phyloP scores from a whole-genome alignment of 1,284 basidiomycete species.

The Phylloporus sp. region DNA sequence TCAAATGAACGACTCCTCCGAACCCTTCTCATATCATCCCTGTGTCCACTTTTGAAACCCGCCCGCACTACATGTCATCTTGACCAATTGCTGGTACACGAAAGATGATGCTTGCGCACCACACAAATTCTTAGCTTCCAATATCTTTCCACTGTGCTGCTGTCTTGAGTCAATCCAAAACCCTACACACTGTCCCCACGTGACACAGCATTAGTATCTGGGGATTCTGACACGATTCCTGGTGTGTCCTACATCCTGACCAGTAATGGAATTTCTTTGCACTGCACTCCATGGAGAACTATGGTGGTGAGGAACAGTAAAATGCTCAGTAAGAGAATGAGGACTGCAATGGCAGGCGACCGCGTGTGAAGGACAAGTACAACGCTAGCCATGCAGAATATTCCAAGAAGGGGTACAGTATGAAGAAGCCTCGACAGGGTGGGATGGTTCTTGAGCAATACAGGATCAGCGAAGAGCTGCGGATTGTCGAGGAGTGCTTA shows the following conservation, averaged over 20 bases:
- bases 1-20: too few relatives aligned
- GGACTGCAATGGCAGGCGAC: slow-evolving; percentile 11
- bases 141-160: too few relatives aligned
- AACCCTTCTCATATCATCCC: too few relatives aligned
- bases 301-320: slow-evolving; percentile 9
- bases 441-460: slow-evolving; percentile 9
- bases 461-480: neutral
- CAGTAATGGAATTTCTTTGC: neutral
- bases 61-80: too few relatives aligned
- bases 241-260: neutral
- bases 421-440: slow-evolving; percentile 21
- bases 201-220: too few relatives aligned
- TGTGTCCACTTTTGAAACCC: too few relatives aligned
- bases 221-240: too few relatives aligned
- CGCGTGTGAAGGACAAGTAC: slow-evolving; percentile 11
- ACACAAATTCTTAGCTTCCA: too few relatives aligned
- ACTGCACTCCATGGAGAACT: neutral
- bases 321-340: slow-evolving; percentile 11
- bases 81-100: too few relatives aligned
- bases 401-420: slow-evolving; percentile 21
- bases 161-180: too few relatives aligned
- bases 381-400: slow-evolving; percentile 17
- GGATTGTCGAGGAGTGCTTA: neutral
- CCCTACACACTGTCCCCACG: too few relatives aligned
- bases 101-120: too few relatives aligned